phyloP scores from a whole-genome alignment of 2,329 filamentous ascomycete species.

The Penicillium paneum region DNA sequence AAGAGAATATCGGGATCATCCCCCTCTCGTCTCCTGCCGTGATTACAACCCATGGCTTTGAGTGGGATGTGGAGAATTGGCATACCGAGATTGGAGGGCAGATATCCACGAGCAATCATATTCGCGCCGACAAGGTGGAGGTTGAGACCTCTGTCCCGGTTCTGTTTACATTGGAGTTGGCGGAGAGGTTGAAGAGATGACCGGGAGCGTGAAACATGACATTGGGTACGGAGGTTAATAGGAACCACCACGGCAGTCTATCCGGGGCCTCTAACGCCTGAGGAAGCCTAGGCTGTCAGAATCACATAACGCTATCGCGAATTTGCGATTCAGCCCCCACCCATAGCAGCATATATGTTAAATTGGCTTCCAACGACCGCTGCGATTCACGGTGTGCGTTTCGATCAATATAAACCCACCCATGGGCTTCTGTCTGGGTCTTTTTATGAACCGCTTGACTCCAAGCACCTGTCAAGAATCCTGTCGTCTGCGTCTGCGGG shows the following conservation, averaged over 20 bases:
- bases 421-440: too few relatives aligned
- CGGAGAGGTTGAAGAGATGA: constrained; percentile 35
- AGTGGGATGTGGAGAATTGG: constrained; percentile 90
- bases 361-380: not conserved
- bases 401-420: too few relatives aligned
- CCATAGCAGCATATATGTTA: not conserved
- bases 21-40: constrained; percentile 73
- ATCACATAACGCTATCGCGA: too few relatives aligned
- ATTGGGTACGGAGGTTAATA: not conserved
- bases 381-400: too few relatives aligned
- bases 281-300: not conserved
- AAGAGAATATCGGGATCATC: constrained; percentile 78
- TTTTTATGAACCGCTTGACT: too few relatives aligned
- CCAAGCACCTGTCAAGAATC: too few relatives aligned
- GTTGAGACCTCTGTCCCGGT: constrained; percentile 63
- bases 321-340: not conserved
- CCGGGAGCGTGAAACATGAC: not conserved
- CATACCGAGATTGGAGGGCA: constrained; percentile 69
- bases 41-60: constrained; percentile 76
- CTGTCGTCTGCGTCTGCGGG: too few relatives aligned
- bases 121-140: constrained; percentile 59
- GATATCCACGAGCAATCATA: constrained; percentile 78
- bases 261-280: not conserved
- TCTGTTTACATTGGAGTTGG: constrained; percentile 70
- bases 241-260: not conserved